Base-by-base conservation (phyloP, 129 eudicot genomes). In the Centaurea solstitialis region DNA sequence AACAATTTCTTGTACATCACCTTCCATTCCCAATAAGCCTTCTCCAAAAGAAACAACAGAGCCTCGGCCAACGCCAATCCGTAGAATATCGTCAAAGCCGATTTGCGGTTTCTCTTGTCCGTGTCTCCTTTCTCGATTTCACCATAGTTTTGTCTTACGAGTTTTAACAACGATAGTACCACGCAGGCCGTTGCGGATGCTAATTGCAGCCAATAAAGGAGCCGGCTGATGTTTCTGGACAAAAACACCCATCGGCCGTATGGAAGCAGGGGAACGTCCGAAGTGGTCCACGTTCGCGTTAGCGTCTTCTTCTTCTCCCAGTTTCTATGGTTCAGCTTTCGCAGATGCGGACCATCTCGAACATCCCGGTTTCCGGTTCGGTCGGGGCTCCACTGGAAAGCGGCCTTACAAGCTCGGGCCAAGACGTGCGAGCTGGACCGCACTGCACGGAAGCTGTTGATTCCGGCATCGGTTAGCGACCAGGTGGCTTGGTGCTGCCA, bases 401-500 rank as follows among this genome's bases (percentile, higher is more conserved):
- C 10, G 0, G 79, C 61, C 70, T 72, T 89, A 1, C 83, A 66
- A n/a, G 84, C 65, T 26, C 69, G 73, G 78, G 87, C 39, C 8
- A 89, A 5, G 72, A 61, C 53, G 11, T 78, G 84, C 7, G 98
- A 90, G 57, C 89, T 81, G 1, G 93, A 79, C 70, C 79, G 79
- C 3, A 95, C 86, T 2, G 91, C 89, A 0, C 90, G 92, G 17
- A 91, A 96, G 39, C 97, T 96, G 43, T 68, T 87, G 50, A 90
- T 82, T 20, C 97, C 97, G 2, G 84, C 97, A 71, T 88, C 99
- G 7, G 94, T 57, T 45, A 91, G 33, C 7, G 95, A 85, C 98
- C 98, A 93, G 8, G 99, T 96, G 35, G 99, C 86, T 81, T 96
- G 99, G 33, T 93, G 99, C 79, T 96, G 99, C 98, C 97, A 91